Evolutionary conservation across 345 rosid species (phyloP), one percentile per base, ranked within the genome.

Genomic region (Excoecaria agallocha): DNA sequence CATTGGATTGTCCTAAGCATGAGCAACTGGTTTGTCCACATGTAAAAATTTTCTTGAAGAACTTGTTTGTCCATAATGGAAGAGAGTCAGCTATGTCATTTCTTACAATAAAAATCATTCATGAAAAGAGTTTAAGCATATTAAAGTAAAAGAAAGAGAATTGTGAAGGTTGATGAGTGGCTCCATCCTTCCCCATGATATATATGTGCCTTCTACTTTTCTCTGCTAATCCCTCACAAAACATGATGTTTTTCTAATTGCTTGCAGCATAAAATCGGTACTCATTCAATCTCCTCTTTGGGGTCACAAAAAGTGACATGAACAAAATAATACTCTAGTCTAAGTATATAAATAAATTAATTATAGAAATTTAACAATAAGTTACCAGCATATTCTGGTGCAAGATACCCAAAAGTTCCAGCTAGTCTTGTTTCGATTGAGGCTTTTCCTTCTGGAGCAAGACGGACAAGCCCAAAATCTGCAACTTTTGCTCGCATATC

Each of bases 401-500:
- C 98, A 45, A 93, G 83, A 87, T 93, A 93, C 60, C 98, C 98
- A 1, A 91, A 91, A n/a, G 98, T 93, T 76, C 98, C 98, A 12
- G 95, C 98, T 30, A 93, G 87, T 84, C 92, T 85, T 1, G 98
- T 93, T 70, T 90, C 95, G 46, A 93, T 82, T 1, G 98, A 93
- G 58, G 84, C 87, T 78, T 85, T 86, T 77, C 93, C 98, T 80
- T 91, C 97, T 0, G 98, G 98, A 12, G 98, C 98, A 41, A 90
- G 97, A 52, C 98, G 95, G 22, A 93, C 97, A 4, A 93, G 90
- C 46, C 98, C 98, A 46, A 93, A 93, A 80, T 93, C 98, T 3
- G 95, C 88, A 19, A 93, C 98, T 79, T 93, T 93, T 5, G 97
- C 98, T 66, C 97, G 83, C 94, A 88, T 87, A 81, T 93, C 97